Percentiles rank a stretch among this genome's conserved stretches.
Conservation (phyloP, 2,329 filamentous ascomycete genomes). For the Helotiales sp. region DNA sequence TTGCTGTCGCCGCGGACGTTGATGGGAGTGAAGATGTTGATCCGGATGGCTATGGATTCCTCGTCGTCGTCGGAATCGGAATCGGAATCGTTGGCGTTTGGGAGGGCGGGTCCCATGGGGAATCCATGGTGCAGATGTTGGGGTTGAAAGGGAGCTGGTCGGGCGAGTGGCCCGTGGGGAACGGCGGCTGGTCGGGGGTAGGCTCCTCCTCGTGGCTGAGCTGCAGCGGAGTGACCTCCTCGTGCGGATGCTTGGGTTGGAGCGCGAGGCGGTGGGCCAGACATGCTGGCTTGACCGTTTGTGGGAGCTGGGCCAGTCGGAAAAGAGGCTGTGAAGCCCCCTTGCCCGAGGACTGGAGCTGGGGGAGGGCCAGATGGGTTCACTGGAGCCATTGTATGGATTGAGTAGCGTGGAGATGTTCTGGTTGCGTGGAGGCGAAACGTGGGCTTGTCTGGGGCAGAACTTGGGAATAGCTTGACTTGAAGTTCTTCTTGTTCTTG, state of each 20-base stretch:
- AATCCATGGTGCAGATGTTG: background rate
- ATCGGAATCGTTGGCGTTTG: conserved; percentile 9
- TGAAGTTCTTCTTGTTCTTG: background rate
- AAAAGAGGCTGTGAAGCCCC: background rate
- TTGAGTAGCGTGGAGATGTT: background rate
- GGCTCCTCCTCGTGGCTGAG: background rate
- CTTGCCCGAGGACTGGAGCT: conserved; percentile 12
- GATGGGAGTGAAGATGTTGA: conserved; percentile 56
- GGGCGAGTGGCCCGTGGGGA: background rate
- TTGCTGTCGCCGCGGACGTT: conserved; percentile 55
- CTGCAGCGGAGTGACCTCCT: background rate
- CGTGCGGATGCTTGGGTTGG: background rate
- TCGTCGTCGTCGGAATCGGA: conserved; percentile 32
- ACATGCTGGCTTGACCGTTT: background rate
- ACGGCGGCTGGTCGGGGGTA: background rate
- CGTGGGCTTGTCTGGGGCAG: background rate
- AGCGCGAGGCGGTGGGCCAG: background rate
- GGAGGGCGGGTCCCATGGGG: background rate
- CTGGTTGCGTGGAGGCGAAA: background rate
- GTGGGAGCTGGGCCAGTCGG: background rate
- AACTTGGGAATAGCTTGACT: background rate
- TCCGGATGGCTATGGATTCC: conserved; percentile 47
- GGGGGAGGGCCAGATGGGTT: conserved; percentile 7
- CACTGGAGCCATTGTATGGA: conserved; percentile 4
- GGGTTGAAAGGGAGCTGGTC: background rate